Conservation (phyloP, 352 stramenopile genomes). For the Phytophthora pluvialis region DNA sequence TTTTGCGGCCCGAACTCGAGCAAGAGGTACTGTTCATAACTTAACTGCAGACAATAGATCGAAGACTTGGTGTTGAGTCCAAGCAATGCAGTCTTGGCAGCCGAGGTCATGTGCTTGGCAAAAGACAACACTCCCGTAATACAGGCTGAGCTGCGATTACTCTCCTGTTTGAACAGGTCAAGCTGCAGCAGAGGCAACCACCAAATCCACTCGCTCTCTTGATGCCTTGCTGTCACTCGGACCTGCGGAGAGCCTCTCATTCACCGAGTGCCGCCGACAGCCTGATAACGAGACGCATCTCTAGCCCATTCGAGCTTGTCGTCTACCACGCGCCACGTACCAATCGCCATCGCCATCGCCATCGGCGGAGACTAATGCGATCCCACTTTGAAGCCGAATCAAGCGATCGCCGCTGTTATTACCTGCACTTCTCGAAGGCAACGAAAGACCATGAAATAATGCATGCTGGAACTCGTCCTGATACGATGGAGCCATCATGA, state of each 20-base stretch:
- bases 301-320: constrained; percentile 12
- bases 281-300: constrained; percentile 31
- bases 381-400: constrained; percentile 14
- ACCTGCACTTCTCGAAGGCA: constrained; percentile 13
- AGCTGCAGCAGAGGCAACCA: neutral
- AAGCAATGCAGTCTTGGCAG: neutral
- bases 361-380: neutral
- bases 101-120: neutral
- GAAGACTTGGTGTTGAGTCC: neutral
- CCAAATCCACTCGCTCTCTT: constrained; percentile 10
- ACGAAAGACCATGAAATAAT: constrained; percentile 3
- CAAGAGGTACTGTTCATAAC: no score
- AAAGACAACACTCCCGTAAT: constrained; percentile 3
- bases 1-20: no score
- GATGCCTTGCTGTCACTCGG: constrained; percentile 19
- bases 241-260: neutral
- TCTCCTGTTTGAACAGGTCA: neutral
- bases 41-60: no score
- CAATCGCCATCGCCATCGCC: no score
- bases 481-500: constrained; percentile 9
- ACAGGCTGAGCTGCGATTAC: constrained; percentile 7
- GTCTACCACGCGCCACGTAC: constrained; percentile 21
- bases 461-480: constrained; percentile 1
- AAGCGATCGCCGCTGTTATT: neutral
- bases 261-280: neutral